phyloP scores from a whole-genome alignment of 164 flowering plant species.

The Aristolochia californica region DNA sequence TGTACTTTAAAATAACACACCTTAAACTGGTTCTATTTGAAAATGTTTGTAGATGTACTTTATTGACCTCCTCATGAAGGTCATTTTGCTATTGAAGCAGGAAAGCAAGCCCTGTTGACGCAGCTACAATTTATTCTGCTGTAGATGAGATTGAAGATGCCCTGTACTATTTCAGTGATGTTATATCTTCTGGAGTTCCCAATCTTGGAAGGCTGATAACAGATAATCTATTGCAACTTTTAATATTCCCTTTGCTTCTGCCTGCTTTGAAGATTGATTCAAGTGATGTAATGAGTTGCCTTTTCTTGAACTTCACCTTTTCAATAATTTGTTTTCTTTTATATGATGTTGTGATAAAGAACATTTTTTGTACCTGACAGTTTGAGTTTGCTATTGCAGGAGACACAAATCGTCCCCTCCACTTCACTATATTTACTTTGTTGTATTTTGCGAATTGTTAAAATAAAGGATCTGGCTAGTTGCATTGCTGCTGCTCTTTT shows the following conservation, averaged over 20 bases:
- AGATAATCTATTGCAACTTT: conserved; percentile 57
- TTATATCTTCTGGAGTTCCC: conserved; percentile 90
- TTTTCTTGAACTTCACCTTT: neutral
- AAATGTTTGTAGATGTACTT: neutral
- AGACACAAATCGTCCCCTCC: conserved; percentile 33
- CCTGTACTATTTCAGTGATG: conserved; percentile 88
- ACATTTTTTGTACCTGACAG: conserved; percentile 13
- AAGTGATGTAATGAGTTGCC: conserved; percentile 29
- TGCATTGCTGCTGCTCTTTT: conserved; percentile 73
- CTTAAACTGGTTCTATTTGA: neutral
- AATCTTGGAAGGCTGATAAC: conserved; percentile 80
- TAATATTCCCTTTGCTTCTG: conserved; percentile 79
- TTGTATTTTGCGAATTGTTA: conserved; percentile 87
- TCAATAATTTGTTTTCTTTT: neutral
- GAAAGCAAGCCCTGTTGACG: conserved; percentile 29
- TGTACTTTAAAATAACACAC: too few species aligned
- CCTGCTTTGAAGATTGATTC: conserved; percentile 52
- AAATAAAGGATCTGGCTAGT: conserved; percentile 87
- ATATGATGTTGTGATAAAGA: too few species aligned
- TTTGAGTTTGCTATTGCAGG: conserved; percentile 43
- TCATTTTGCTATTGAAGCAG: conserved; percentile 31
- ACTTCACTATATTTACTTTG: conserved; percentile 87
- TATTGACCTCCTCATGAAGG: neutral
- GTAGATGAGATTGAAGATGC: conserved; percentile 94
- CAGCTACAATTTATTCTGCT: conserved; percentile 36